Evolutionary conservation across 371 early-diverging fungal genomes (phyloP).

Genomic region (Ordospora colligata): DNA sequence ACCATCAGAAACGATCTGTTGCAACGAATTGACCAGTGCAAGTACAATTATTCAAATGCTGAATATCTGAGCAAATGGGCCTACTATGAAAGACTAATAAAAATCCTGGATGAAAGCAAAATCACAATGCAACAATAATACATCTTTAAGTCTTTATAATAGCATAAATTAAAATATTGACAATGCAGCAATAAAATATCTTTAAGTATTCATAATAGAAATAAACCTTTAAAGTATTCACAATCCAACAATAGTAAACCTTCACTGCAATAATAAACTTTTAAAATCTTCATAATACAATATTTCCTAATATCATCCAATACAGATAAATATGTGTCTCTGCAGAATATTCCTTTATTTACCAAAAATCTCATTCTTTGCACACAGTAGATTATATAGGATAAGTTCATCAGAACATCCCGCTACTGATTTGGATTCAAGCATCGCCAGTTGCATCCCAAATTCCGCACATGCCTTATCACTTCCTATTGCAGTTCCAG

Average conservation of each 20-base stretch:
- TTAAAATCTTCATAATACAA: neutral
- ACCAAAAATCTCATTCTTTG: slow-evolving; percentile 23
- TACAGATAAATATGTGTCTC: neutral
- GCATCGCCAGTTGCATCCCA: neutral
- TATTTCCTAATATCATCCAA: neutral
- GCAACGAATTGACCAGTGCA: slow-evolving; percentile 40
- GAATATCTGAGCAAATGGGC: slow-evolving; percentile 43
- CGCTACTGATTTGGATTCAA: slow-evolving; percentile 28
- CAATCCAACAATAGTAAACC: too few species aligned
- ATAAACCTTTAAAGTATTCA: too few species aligned
- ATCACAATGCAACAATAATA: neutral
- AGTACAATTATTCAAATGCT: slow-evolving; percentile 22
- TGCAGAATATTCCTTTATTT: neutral
- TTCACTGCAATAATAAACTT: neutral
- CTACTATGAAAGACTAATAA: slow-evolving; percentile 45
- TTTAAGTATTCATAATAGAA: too few species aligned
- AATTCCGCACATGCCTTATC: slow-evolving; percentile 26
- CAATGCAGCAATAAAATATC: too few species aligned
- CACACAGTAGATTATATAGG: slow-evolving; percentile 37
- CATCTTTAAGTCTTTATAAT: neutral
- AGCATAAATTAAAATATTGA: neutral
- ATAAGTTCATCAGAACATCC: slow-evolving; percentile 51
- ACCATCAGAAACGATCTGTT: slow-evolving; percentile 11
- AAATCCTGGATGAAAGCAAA: slow-evolving; percentile 18
- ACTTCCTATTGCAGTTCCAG: slow-evolving; percentile 7